Base-by-base conservation (phyloP, 345 rosid species). In the Iberis pinnata region DNA sequence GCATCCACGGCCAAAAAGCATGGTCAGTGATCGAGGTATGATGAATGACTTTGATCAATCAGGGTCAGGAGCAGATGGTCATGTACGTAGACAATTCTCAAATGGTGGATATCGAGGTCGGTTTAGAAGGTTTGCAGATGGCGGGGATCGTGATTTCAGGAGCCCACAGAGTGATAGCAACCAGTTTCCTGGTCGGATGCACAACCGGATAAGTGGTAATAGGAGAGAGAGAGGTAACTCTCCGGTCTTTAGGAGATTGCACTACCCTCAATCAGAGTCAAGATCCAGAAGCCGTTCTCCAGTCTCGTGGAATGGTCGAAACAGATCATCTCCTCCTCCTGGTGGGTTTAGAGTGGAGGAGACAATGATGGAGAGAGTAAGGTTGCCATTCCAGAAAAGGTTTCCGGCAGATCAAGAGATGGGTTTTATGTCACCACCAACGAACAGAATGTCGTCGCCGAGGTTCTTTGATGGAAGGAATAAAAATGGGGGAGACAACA, bases 201-300 rank as follows among this genome's bases (percentile, higher is more conserved):
- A 58, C 42, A 27, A 15, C 27, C 15, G 56, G 50, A 56, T 55
- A 7, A 64, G 70, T 7, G 6, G 76, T 18, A 22, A 22, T 22
- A 44, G 47, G 67, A 79, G 81, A 64, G 81, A 82, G 6, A 77
- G 79, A 73, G 69, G 81, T 38, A 68, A 71, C 56, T 79, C 89
- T 40, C 81, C 83, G 1, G 43, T 37, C 8, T 35, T 59, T 37
- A 71, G 79, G 53, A 74, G 72, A 44, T 59, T 60, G 27, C 57
- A 68, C 35, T 32, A 67, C 56, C 54, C 46, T 17, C 59, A 65
- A 9, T 63, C 79, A 27, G 60, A 46, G 47, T 76, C 84, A 10
- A 78, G 80, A 47, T 79, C 83, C 19, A 73, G 83, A 60, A 73
- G 81, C 24, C 79, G 76, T 8, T 73, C 85, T 1, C 88, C 88